Base-by-base conservation (phyloP, 192 early-diverging fungal genomes). In the Podila horticola region DNA sequence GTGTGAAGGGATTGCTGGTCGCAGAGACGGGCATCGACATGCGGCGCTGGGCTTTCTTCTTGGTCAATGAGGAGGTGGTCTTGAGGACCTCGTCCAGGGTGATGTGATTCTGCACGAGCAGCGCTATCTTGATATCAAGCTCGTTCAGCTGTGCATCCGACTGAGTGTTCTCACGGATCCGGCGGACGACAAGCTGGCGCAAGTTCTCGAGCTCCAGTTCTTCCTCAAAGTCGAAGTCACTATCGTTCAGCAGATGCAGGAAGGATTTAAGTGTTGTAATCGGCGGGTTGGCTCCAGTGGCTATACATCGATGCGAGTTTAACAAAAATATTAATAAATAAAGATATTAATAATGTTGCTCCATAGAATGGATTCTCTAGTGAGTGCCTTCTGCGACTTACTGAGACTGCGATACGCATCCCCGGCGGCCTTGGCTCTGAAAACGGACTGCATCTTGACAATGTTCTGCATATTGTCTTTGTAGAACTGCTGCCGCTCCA, bases 121-220 rank as follows among this genome's bases (percentile, higher is more conserved):
- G 87, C 8, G 97, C 95, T 76, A 99, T 98, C 82, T 99, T 98
- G 68, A 97, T 90, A 71, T 99, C 98, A 1, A 99, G 86, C 49
- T 96, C 93, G 74, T 91, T 95, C 12, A 99, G 76, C 29, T 95
- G 89, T 5, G 84, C 73, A 59, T 96, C 94, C 8, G 91, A 86
- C 38, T 91, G 88, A 55, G 92, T 90, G 84, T 98, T 98, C 70
- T 98, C 95, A 34, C 95, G 88, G 67, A 99, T 99, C 38, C 89
- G 87, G 58, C 93, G 87, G 72, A 98, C 92, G 8, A 97, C 97
- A 29, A 89, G 75, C 74, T 97, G 95, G 41, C 96, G 88, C 30
- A 98, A 82, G 5, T 92, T 87, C 82, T 99, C 97, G 29, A 88
- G 59, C 11, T 82, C 83, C 68, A 96, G 74, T 83, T 99, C 98